A percentile compares a stretch with the other conserved stretches of the same genome.
Evolutionary conservation across 192 early-diverging fungal species (phyloP).

Genomic region (Dimargaris cristalligena): DNA sequence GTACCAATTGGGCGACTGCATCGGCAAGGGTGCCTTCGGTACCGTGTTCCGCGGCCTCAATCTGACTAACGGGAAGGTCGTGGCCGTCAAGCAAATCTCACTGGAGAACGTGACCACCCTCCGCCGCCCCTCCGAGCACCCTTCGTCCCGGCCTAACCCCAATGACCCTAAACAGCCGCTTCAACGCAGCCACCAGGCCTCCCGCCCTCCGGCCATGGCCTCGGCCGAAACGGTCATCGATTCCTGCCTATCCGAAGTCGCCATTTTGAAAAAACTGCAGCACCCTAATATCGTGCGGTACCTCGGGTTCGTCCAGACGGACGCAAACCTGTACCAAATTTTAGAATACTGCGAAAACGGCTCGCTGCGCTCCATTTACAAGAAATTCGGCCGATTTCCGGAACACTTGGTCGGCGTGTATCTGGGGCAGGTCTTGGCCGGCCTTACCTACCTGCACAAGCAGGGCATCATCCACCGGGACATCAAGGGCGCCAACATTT

Average conservation of each 20-base stretch:
- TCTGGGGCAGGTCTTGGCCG: conserved; percentile 38
- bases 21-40: conserved; percentile 59
- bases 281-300: conserved; percentile 52
- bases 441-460: conserved; percentile 32
- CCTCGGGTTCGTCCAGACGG: conserved; percentile 57
- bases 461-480: conserved; percentile 39
- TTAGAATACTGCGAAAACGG: conserved; percentile 68
- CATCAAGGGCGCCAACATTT: conserved; percentile 46
- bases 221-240: neutral
- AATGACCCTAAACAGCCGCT: conserved; percentile 19
- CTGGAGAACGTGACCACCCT: conserved; percentile 21
- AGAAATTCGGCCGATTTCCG: conserved; percentile 55
- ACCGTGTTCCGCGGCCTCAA: conserved; percentile 53
- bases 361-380: conserved; percentile 47
- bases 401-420: conserved; percentile 57
- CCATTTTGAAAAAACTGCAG: conserved; percentile 15
- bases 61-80: conserved; percentile 42
- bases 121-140: neutral
- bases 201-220: conserved; percentile 1
- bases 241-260: conserved; percentile 9
- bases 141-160: conserved; percentile 17
- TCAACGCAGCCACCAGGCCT: neutral
- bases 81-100: conserved; percentile 56
- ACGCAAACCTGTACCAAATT: conserved; percentile 61
- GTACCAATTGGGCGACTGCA: conserved; percentile 50